Percentiles rank a stretch among this genome's conserved stretches.
phyloP scores from a whole-genome alignment of 1,284 basidiomycete genomes.

The Mycena sp. region DNA sequence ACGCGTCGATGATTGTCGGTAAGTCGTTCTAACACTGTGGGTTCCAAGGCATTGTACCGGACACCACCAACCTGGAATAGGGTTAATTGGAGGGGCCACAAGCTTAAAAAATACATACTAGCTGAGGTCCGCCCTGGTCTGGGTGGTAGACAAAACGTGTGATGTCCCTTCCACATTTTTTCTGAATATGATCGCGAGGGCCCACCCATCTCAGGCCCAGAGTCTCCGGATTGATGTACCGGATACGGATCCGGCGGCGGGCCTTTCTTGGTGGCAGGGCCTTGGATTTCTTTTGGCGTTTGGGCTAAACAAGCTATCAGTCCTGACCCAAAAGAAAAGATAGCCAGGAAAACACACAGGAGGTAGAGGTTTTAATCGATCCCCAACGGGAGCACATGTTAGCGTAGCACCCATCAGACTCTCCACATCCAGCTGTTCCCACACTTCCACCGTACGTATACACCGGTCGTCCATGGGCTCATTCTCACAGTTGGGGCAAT shows the following conservation, averaged over 20 bases:
- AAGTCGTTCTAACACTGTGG: neutral
- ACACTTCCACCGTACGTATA: neutral
- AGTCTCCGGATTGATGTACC: too few relatives aligned
- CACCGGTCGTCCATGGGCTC: neutral
- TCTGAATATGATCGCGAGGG: too few relatives aligned
- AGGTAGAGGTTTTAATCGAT: neutral
- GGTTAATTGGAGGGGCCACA: neutral
- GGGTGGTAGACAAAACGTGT: neutral
- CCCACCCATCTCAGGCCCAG: too few relatives aligned
- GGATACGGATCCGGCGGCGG: too few relatives aligned
- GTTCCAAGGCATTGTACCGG: neutral
- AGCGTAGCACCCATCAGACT: neutral
- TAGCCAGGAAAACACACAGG: neutral
- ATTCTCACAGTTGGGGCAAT: too few relatives aligned
- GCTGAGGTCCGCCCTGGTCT: neutral
- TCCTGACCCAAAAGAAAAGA: neutral
- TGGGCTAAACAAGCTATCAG: neutral
- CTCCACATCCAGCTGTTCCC: neutral
- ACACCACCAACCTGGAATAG: neutral
- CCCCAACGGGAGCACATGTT: neutral
- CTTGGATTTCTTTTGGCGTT: neutral
- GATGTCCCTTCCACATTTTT: too few relatives aligned
- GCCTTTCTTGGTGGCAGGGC: too few relatives aligned
- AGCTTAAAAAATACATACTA: neutral
- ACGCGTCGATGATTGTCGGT: neutral